These are phyloP conservation scores for Platanthera zijinensis DNA, from an alignment of 106 monocot genomes.

Conservation along the genomic window DNA sequence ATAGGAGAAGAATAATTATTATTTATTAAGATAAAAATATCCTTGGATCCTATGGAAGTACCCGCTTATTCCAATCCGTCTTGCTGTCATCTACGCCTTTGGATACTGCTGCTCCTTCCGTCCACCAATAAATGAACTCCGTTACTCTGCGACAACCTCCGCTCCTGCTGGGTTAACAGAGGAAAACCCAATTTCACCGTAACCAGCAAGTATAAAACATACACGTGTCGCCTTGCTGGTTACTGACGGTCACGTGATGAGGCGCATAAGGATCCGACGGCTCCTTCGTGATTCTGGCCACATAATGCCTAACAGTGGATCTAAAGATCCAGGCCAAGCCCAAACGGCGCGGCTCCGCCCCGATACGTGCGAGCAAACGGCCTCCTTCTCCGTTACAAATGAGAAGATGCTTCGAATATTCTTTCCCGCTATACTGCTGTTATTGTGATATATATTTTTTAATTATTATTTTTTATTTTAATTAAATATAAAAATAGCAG, in stretches of 20 bases:
- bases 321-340: not conserved
- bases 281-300: not conserved
- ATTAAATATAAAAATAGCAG: not conserved
- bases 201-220: not conserved
- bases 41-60: no score
- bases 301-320: not conserved
- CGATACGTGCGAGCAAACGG: not conserved
- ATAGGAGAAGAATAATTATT: no score
- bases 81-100: not conserved
- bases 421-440: not conserved
- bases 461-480: no score
- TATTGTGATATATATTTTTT: no score
- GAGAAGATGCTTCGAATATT: conserved; percentile 4
- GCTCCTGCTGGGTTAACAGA: not conserved
- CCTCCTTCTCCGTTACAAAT: not conserved
- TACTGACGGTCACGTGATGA: not conserved
- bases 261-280: not conserved
- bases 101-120: not conserved
- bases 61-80: no score
- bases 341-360: not conserved
- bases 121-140: not conserved
- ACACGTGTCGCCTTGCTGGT: not conserved
- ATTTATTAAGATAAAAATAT: no score
- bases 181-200: not conserved
- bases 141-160: not conserved